Conservation (phyloP, 1,284 basidiomycete species). For the Cryptococcus maquisensis region DNA sequence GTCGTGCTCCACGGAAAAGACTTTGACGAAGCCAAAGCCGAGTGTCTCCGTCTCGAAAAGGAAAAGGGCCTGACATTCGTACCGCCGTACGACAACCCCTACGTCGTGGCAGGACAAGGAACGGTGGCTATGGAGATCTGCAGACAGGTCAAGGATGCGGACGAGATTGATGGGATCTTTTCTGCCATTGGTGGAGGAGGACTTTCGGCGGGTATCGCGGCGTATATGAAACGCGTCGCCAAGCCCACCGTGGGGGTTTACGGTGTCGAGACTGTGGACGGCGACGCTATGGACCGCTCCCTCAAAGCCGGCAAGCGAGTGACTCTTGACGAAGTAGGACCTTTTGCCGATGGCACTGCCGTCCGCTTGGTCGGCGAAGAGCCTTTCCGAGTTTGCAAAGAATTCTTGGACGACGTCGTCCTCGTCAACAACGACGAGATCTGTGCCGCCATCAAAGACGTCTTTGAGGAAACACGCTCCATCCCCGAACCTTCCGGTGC, state of each 20-base stretch:
- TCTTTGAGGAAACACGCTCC: constrained; percentile 94
- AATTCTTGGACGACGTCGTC: constrained; percentile 78
- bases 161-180: constrained; percentile 80
- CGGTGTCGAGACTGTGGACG: constrained; percentile 94
- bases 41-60: constrained; percentile 79
- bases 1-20: constrained; percentile 88
- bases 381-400: constrained; percentile 84
- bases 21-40: constrained; percentile 94
- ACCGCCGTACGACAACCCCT: constrained; percentile 95
- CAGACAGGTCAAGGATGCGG: constrained; percentile 72
- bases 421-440: constrained; percentile 92
- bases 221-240: constrained; percentile 92
- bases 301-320: constrained; percentile 73
- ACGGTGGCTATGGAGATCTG: constrained; percentile 93
- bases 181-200: constrained; percentile 90
- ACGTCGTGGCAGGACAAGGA: constrained; percentile 95
- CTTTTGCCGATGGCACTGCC: constrained; percentile 98
- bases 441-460: constrained; percentile 97
- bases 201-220: constrained; percentile 77
- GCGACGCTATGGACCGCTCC: constrained; percentile 85
- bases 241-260: constrained; percentile 75
- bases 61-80: constrained; percentile 81
- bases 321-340: constrained; percentile 82
- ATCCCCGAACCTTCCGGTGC: constrained; percentile 98
- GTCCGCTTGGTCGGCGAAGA: constrained; percentile 96